Evolutionary conservation across 2,329 filamentous ascomycete species (phyloP).

Genomic region (Teratosphaeria viscida): DNA sequence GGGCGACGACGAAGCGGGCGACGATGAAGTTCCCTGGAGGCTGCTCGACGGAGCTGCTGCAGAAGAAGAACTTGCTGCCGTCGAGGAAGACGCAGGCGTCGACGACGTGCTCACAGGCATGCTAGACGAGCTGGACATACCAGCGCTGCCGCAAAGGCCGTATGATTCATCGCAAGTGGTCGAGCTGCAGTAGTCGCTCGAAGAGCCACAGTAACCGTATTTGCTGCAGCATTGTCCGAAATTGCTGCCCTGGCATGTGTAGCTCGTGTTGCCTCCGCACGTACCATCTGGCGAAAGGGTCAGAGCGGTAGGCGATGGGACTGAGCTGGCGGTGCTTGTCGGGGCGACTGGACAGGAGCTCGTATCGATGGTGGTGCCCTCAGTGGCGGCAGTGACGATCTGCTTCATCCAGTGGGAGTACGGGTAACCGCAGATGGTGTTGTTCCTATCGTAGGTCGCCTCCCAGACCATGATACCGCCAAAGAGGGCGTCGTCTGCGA

Average conservation of each 20-base stretch:
- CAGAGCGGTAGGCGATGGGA: not conserved
- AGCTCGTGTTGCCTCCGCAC: constrained; percentile 1
- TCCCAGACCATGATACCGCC: constrained; percentile 54
- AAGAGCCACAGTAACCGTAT: constrained; percentile 1
- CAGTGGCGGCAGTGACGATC: constrained; percentile 23
- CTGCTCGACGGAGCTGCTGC: not conserved
- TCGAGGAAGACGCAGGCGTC: not conserved
- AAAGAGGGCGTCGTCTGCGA: constrained; percentile 34
- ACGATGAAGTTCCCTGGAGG: not conserved
- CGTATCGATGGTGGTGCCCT: constrained; percentile 10
- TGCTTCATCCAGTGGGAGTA: constrained; percentile 42
- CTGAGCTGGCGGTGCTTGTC: not conserved
- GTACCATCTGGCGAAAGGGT: constrained; percentile 1
- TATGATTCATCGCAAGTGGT: not conserved
- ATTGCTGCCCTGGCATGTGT: constrained; percentile 2
- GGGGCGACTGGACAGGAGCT: not conserved
- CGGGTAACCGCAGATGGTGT: constrained; percentile 32
- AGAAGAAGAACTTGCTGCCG: not conserved
- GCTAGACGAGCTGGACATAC: not conserved
- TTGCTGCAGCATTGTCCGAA: constrained; percentile 2
- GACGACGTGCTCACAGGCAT: not conserved
- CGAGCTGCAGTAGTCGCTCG: constrained; percentile 1
- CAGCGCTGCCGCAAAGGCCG: constrained; percentile 2
- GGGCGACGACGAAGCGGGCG: not conserved
- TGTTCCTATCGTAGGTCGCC: constrained; percentile 39